Evolutionary conservation across 2,329 filamentous ascomycete species (phyloP).

Genomic region (Alternaria tenuissima): DNA sequence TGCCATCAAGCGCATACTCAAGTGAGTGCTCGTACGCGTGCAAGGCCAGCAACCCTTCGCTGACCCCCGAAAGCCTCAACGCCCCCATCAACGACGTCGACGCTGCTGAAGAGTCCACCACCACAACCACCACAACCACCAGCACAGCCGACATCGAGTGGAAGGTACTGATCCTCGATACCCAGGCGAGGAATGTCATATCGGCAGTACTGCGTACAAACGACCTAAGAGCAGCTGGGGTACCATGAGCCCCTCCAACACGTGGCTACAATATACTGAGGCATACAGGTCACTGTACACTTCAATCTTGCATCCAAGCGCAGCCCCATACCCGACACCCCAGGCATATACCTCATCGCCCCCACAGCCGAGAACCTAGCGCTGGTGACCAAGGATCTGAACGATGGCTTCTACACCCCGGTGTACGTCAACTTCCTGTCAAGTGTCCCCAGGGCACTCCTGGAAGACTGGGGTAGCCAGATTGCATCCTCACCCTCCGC

Average conservation of each 20-base stretch:
- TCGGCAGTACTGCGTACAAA: conserved; percentile 95
- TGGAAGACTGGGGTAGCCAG: conserved; percentile 93
- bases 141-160: conserved; percentile 22
- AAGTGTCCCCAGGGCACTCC: conserved; percentile 84
- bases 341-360: conserved; percentile 95
- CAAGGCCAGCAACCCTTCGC: neutral
- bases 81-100: conserved; percentile 66
- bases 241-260: conserved; percentile 12
- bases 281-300: conserved; percentile 58
- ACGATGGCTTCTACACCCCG: conserved; percentile 82
- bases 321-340: conserved; percentile 79
- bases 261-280: conserved; percentile 62
- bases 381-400: conserved; percentile 83
- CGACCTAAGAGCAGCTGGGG: conserved; percentile 90
- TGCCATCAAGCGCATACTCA: conserved; percentile 94
- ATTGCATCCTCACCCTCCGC: conserved; percentile 80
- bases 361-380: conserved; percentile 83
- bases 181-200: conserved; percentile 90
- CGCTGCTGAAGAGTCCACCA: conserved; percentile 62
- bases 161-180: conserved; percentile 87
- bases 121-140: conserved; percentile 14
- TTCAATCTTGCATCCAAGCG: conserved; percentile 77
- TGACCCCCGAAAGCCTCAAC: conserved; percentile 66
- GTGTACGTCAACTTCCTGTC: conserved; percentile 98
- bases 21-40: conserved; percentile 48